Evolutionary conservation across 306 rosid genomes (phyloP).

Genomic region (Dalbergia cultrata): DNA sequence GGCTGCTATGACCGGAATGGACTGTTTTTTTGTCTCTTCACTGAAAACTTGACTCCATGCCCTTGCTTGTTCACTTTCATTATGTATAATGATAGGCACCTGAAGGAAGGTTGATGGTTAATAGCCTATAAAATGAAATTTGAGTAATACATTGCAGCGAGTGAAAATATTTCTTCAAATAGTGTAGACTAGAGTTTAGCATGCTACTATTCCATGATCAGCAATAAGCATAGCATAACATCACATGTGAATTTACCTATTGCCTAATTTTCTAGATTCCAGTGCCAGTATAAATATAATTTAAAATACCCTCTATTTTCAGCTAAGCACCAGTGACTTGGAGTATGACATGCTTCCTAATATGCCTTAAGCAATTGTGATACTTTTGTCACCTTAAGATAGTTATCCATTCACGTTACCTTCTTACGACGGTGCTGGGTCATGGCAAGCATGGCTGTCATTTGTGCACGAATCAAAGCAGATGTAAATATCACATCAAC

Average conservation of each 20-base stretch:
- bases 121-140: conserved; percentile 36
- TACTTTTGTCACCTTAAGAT: conserved; percentile 20
- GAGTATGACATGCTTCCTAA: conserved; percentile 19
- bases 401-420: conserved; percentile 55
- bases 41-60: conserved; percentile 89
- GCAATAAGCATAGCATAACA: conserved; percentile 31
- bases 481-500: conserved; percentile 94
- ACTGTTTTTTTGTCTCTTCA: conserved; percentile 90
- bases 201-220: conserved; percentile 7
- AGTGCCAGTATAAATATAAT: conserved; percentile 6
- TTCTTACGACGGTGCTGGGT: conserved; percentile 93
- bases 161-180: conserved; percentile 26
- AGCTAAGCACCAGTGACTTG: conserved; percentile 25
- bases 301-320: conserved; percentile 1
- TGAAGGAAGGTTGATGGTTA: conserved; percentile 50
- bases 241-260: conserved; percentile 12
- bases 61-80: conserved; percentile 89
- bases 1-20: conserved; percentile 88
- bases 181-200: conserved; percentile 22
- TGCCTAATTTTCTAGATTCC: conserved; percentile 5
- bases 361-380: conserved; percentile 15
- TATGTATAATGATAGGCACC: conserved; percentile 89
- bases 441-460: conserved; percentile 99
- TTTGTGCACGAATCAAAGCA: conserved; percentile 95
- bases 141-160: conserved; percentile 21